Conservation (phyloP, 2,329 filamentous ascomycete genomes). For the Didymella lethalis region DNA sequence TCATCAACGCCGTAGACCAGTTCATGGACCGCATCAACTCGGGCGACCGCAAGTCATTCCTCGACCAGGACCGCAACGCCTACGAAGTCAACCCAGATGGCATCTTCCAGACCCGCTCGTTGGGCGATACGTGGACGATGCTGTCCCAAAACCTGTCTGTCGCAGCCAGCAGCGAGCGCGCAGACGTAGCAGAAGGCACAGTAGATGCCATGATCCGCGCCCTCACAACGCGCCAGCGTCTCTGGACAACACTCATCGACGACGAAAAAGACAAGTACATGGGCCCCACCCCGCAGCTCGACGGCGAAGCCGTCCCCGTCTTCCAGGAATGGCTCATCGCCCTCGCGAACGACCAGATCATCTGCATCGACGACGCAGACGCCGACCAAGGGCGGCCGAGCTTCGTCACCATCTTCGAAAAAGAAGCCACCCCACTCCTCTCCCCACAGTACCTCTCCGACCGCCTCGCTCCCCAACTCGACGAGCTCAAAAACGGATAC, state of each 20-base stretch:
- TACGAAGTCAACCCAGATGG: constrained; percentile 80
- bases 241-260: constrained; percentile 88
- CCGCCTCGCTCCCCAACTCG: constrained; percentile 75
- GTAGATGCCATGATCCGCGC: constrained; percentile 95
- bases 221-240: constrained; percentile 80
- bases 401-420: constrained; percentile 86
- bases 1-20: constrained; percentile 93
- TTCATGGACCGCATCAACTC: constrained; percentile 95
- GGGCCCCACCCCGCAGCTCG: constrained; percentile 57
- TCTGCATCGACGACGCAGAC: constrained; percentile 85
- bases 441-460: constrained; percentile 76
- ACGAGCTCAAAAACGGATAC: constrained; percentile 83
- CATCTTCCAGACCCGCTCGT: constrained; percentile 88
- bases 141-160: constrained; percentile 89
- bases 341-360: constrained; percentile 97
- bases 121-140: constrained; percentile 98
- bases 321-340: constrained; percentile 92
- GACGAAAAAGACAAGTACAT: constrained; percentile 81
- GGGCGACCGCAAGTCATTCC: constrained; percentile 82
- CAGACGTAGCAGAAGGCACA: constrained; percentile 92
- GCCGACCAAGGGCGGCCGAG: constrained; percentile 69
- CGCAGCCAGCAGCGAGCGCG: constrained; percentile 81
- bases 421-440: constrained; percentile 82
- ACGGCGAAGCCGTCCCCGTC: constrained; percentile 79
- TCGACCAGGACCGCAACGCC: constrained; percentile 78